phyloP scores from a whole-genome alignment of 164 flowering plant species.

The Taxillus chinensis region DNA sequence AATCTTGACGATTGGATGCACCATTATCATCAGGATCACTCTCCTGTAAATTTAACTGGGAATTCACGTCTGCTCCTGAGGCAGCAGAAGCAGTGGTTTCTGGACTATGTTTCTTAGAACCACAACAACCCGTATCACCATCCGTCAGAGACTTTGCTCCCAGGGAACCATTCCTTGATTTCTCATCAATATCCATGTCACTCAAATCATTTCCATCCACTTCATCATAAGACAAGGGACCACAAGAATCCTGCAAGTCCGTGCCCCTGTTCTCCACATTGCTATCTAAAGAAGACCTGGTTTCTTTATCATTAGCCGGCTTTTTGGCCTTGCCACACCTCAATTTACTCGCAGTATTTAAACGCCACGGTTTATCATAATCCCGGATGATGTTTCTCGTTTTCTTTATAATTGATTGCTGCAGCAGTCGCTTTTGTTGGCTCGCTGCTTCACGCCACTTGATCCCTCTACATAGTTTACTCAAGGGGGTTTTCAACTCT shows the following conservation, averaged over 20 bases:
- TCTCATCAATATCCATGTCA: slow-evolving; percentile 33
- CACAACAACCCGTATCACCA: background rate
- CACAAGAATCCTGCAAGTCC: too few relatives aligned
- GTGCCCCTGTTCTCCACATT: background rate
- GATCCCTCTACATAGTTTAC: slow-evolving; percentile 42
- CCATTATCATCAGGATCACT: background rate
- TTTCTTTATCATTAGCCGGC: slow-evolving; percentile 12
- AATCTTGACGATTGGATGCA: background rate
- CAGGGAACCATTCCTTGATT: slow-evolving; percentile 22
- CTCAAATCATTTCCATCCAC: slow-evolving; percentile 16
- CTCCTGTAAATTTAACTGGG: slow-evolving; percentile 10
- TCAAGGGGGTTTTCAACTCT: slow-evolving; percentile 35
- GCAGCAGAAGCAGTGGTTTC: background rate
- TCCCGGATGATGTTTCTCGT: slow-evolving; percentile 10
- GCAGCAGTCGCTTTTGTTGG: slow-evolving; percentile 25
- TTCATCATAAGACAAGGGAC: slow-evolving; percentile 4
- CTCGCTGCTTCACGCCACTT: slow-evolving; percentile 50
- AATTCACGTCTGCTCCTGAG: background rate
- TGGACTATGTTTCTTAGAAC: slow-evolving; percentile 4
- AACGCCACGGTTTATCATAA: slow-evolving; percentile 14
- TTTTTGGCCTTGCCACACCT: slow-evolving; percentile 24
- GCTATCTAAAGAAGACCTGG: too few relatives aligned
- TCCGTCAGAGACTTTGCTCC: slow-evolving; percentile 12
- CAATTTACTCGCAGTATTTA: slow-evolving; percentile 16
- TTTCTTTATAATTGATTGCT: slow-evolving; percentile 7